Evolutionary conservation across 768 basidiomycete genomes (phyloP), one percentile per base, ranked within the genome.

Genomic region (Mycena vitilis): DNA sequence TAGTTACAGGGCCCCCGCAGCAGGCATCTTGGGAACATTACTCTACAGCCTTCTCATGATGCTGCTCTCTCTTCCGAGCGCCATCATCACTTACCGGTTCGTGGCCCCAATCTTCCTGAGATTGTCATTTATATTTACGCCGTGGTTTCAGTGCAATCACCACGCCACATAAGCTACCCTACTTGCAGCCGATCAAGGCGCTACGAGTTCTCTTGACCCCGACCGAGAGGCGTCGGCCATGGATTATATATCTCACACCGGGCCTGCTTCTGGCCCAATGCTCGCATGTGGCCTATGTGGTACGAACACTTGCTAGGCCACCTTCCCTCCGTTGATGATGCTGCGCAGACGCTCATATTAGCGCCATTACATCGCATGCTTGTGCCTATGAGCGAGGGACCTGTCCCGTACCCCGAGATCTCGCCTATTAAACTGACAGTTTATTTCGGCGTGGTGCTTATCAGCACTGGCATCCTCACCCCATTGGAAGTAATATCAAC

Each of bases 401-500:
- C 75, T 22, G 54, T 84, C 13, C 71, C 78, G 8, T 66, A 77
- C 47, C 74, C 75, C 5, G 84, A 88, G 60, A 76, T 92, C 36
- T 85, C 89, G 11, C 56, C 80, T 2, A 70, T 86, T 65, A 88
- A 84, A 63, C 69, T 91, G 37, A 79, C 78, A 62, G 80, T 92
- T 38, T 93, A 90, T 74, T 75, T 92, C 23, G 70, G 82, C 60
- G 80, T 92, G 64, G 85, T 89, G 13, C 74, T 85, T 42, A 70
- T 89, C 54, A 88, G 88, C 78, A 88, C 89, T 3, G 72, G 75
- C 16, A 74, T 93, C 63, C 84, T 95, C 15, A 84, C 92, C 36
- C 94, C 94, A 6, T 79, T 95, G 34, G 94, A 95, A 75, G 93
- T 95, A 36, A 91, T 95, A 56, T 78, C 88, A 16, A 92, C 91